phyloP scores from a whole-genome alignment of 345 rosid species.

The Carallia pectinifolia region DNA sequence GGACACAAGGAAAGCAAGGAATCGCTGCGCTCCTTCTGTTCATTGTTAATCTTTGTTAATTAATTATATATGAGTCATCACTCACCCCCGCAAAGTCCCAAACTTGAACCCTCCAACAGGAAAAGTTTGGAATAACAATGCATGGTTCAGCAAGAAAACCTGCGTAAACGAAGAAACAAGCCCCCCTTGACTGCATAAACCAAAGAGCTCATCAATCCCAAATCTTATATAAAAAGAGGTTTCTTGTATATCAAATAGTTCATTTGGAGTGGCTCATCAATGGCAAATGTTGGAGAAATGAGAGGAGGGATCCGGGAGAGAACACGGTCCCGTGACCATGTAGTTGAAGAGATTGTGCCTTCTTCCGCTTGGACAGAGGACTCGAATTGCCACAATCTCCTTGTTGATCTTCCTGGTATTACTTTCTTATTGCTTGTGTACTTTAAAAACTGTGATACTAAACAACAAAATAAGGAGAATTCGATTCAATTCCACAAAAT shows the following conservation, averaged over 20 bases:
- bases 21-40: slow-evolving; percentile 7
- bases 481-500: no score
- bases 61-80: neutral
- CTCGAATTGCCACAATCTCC: slow-evolving; percentile 38
- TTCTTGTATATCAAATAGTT: no score
- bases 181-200: no score
- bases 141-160: slow-evolving; percentile 1
- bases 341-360: slow-evolving; percentile 34
- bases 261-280: neutral
- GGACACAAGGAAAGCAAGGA: slow-evolving; percentile 32
- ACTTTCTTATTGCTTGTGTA: neutral
- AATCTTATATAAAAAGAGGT: neutral
- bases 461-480: no score
- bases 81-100: neutral
- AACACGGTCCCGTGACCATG: slow-evolving; percentile 5
- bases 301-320: neutral
- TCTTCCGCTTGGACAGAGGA: slow-evolving; percentile 51
- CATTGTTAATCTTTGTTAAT: neutral
- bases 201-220: no score
- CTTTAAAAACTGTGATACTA: no score
- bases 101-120: neutral
- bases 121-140: slow-evolving; percentile 23
- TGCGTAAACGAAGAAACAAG: neutral
- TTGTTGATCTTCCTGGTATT: slow-evolving; percentile 58
- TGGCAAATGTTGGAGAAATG: slow-evolving; percentile 21